phyloP scores from a whole-genome alignment of 345 rosid genomes.

The Populus davidiana region DNA sequence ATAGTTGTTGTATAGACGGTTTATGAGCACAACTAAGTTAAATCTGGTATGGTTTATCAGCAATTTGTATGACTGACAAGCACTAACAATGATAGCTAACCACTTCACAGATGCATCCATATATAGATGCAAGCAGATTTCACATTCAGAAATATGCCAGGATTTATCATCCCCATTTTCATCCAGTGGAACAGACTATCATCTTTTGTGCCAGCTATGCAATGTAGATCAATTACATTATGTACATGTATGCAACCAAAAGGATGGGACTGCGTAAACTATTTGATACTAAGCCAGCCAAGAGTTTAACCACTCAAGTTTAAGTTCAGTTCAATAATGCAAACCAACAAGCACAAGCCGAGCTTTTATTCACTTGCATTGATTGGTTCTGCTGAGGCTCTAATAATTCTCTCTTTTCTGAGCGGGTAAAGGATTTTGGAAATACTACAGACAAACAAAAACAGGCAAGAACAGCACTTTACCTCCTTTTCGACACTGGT shows the following conservation, averaged over 20 bases:
- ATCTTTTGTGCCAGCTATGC: neutral
- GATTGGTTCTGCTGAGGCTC: neutral
- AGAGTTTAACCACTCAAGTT: neutral
- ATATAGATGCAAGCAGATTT: neutral
- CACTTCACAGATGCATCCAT: neutral
- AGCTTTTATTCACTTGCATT: neutral
- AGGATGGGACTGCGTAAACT: neutral
- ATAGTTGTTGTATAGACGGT: neutral
- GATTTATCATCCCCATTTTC: neutral
- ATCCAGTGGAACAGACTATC: neutral
- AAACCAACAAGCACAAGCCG: neutral
- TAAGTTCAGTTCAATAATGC: neutral
- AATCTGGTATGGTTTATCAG: neutral
- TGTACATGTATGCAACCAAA: neutral
- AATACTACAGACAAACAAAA: constrained; percentile 6
- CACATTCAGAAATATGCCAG: neutral
- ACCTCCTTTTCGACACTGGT: constrained; percentile 73
- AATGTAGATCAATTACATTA: neutral
- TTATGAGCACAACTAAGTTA: neutral
- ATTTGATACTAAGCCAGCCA: neutral
- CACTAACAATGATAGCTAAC: neutral
- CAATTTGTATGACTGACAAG: neutral
- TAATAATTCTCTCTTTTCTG: neutral
- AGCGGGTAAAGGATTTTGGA: neutral
- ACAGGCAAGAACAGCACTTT: constrained; percentile 6